Base-by-base conservation (phyloP, 805 yeast genomes). In the Kodamaea kakaduensis region DNA sequence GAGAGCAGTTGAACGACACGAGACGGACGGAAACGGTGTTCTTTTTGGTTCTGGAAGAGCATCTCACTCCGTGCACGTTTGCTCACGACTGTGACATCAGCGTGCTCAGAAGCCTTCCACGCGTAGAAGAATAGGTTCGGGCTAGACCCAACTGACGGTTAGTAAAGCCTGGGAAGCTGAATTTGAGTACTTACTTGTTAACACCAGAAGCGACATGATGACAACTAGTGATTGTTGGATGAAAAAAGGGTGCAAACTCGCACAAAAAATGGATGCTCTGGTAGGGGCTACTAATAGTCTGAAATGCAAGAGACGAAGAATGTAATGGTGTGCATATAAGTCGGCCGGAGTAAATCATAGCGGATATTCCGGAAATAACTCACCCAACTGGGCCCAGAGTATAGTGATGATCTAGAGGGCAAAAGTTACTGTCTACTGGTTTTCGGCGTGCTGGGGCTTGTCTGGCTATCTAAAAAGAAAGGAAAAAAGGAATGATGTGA, bases 91-190 rank as follows among this genome's bases (percentile, higher is more conserved):
- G 78, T 46, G 25, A 63, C 58, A 12, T 52, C 48, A 36, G 62
- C 51, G 6, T 56, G 40, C 32, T 64, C 61, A 33, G 65, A 71
- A 23, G 78, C 50, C 34, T 79, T 63, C 81, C 81, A 77, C 12
- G 72, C 70, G 53, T 79, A 79, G 54, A 75, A 78, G 20, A 74
- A 65, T 32, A 78, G 51, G 52, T 77, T 75, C 20, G 84, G 78
- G 52, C 73, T 75, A 7, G 66, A 52, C 19, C 85, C 85, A 43
- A 75, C 73, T 44, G 62, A 41, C 24, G 4, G 26, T 25, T 27
- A 32, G 32, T 38, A 30, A 33, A 21, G 22, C 8, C n/a, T 13
- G 9, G n/a, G 15, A 14, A 15, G 13, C 16, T 26, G 9, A 4
- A 10, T 10, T 9, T 10, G 13, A 4, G 29, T 6, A 15, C 29